Conservation (phyloP, 148 eudicot species). For the Rhododendron mucronatum region DNA sequence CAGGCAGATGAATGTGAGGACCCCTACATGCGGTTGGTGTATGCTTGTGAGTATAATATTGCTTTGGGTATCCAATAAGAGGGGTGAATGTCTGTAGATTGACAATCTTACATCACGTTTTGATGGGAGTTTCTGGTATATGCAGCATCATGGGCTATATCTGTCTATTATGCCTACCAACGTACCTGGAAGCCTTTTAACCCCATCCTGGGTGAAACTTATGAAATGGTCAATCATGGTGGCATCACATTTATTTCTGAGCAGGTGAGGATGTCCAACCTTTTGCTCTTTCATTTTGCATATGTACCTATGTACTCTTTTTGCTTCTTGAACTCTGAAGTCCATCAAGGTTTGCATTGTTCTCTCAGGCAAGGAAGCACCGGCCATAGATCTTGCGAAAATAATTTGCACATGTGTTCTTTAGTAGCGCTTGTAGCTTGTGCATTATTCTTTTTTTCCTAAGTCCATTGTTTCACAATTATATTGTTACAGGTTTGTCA, state of each 20-base stretch:
- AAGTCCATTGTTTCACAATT: neutral
- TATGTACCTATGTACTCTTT: neutral
- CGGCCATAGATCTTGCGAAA: neutral
- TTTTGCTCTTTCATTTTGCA: neutral
- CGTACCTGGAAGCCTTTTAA: constrained; percentile 98
- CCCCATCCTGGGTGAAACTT: constrained; percentile 94
- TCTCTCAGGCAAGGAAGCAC: neutral
- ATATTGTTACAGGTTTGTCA: constrained; percentile 61
- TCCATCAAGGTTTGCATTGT: neutral
- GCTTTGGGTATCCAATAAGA: neutral
- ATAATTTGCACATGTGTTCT: neutral
- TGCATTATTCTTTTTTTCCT: neutral
- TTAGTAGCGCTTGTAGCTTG: neutral
- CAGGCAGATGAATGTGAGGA: constrained; percentile 86
- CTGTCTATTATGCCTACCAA: constrained; percentile 79
- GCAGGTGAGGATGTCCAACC: constrained; percentile 43
- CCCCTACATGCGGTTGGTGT: constrained; percentile 80
- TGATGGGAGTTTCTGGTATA: neutral
- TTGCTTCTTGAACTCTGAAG: constrained; percentile 1
- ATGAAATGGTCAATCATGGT: constrained; percentile 77
- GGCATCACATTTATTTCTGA: constrained; percentile 75
- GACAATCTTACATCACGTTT: neutral
- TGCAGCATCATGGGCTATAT: constrained; percentile 84
- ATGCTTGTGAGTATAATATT: constrained; percentile 50
- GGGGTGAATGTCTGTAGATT: neutral